These are phyloP conservation scores for Sarocladium oryzae DNA, from an alignment of 2,329 filamentous ascomycete species.

Conservation along the genomic window DNA sequence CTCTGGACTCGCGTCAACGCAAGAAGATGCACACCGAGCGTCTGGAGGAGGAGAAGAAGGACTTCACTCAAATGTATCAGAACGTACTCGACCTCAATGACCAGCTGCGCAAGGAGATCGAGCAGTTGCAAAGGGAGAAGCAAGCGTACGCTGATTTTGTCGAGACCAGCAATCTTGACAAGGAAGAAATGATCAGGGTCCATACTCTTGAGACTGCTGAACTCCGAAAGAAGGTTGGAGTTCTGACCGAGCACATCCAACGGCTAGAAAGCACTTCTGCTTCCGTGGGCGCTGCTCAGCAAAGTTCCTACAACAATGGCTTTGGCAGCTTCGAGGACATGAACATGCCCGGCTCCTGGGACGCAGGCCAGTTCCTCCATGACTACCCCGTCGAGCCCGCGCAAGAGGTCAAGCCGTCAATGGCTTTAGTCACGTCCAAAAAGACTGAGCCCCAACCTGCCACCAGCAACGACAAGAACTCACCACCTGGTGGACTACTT, in stretches of 20 bases:
- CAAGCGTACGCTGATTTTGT: slow-evolving; percentile 70
- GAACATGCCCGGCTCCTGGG: slow-evolving; percentile 76
- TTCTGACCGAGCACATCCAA: slow-evolving; percentile 67
- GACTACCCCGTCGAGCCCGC: slow-evolving; percentile 60
- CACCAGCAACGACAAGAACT: slow-evolving; percentile 52
- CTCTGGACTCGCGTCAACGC: slow-evolving; percentile 90
- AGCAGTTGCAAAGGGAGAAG: slow-evolving; percentile 66
- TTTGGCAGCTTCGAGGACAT: slow-evolving; percentile 81
- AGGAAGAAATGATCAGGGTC: slow-evolving; percentile 81
- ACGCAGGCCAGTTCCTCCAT: slow-evolving; percentile 65
- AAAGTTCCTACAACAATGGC: slow-evolving; percentile 59
- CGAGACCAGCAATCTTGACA: slow-evolving; percentile 72
- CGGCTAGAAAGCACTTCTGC: slow-evolving; percentile 58
- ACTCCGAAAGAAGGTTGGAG: slow-evolving; percentile 84
- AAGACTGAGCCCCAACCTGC: slow-evolving; percentile 34
- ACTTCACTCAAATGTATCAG: slow-evolving; percentile 76
- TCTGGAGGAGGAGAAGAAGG: slow-evolving; percentile 94
- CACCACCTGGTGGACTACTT: slow-evolving; percentile 74
- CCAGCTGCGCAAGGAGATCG: slow-evolving; percentile 40
- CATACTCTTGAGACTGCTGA: slow-evolving; percentile 89
- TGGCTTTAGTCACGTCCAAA: slow-evolving; percentile 47
- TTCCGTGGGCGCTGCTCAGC: slow-evolving; percentile 35
- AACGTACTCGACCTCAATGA: slow-evolving; percentile 62
- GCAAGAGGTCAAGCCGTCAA: slow-evolving; percentile 47
- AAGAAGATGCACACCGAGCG: slow-evolving; percentile 98